Evolutionary conservation across 108 stramenopile species (phyloP), one percentile per base, ranked within the genome.

Genomic region (Cyclotella kingstonii): DNA sequence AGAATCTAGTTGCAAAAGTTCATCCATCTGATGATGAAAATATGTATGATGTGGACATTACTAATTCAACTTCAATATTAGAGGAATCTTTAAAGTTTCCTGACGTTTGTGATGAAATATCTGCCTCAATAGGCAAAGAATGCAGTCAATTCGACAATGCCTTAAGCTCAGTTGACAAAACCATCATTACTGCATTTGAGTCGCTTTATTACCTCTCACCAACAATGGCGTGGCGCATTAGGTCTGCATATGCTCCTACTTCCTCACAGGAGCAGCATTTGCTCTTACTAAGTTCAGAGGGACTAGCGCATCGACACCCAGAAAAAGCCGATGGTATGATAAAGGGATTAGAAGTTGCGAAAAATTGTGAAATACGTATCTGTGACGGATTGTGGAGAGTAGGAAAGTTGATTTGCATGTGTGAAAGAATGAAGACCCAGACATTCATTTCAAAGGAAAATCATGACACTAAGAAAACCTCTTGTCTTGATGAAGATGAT

Each of bases 201-300:
- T 75, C 65, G n/a, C 52, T 75, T 31, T 66, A 53, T 17, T 65
- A 75, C 36, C 43, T 73, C 60, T 66, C 65, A 6, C 64, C 64
- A 4, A 47, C 65, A 4, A 54, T 61, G 10, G 65, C 60, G 7
- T 75, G 73, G 73, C 57, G 60, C 11, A 27, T 75, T 19, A 58
- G 73, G 9, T 75, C 73, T 1, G 73, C 73, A 5, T 75, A 75
- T 31, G 25, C 65, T 11, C 73, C 73, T 47, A 47, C 44, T 1
- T 62, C 73, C 5, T 53, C 73, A 18, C 54, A 66, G 12, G 73
- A 75, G 33, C 36, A 62, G 0, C 64, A 75, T 25, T 47, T 75
- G 11, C 28, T 44, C 25, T 41, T 59, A 11, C 19, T 61, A 1
- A 60, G 73, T 15, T 61, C 43, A 8, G 70, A 71, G 14, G 40